Base-by-base conservation (phyloP, 108 stramenopile species). In the Nitzschia inconspicua region DNA sequence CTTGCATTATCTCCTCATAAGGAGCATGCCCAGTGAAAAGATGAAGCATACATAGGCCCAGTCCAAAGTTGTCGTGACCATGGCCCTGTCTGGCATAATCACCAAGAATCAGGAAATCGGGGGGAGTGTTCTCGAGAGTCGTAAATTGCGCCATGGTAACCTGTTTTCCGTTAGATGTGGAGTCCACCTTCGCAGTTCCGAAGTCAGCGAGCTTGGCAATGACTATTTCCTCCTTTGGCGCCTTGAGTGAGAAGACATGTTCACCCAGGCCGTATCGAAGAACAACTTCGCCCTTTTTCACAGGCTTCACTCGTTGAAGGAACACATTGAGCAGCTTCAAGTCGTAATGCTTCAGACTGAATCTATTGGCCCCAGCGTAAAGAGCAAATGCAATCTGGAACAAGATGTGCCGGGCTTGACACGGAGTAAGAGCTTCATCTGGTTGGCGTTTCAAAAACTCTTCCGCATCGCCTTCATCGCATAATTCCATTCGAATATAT, bases 401-500 rank as follows among this genome's bases (percentile, higher is more conserved):
- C 13, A 98, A 62, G 14, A 95, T 40, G 23, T 66, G 59, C 25
- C 72, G 68, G 10, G 93, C 75, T 43, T 81, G 75, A 4, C 34
- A 42, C 5, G 70, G 56, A 40, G 65, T 19, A 13, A 91, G 49
- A 28, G 39, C 31, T 59, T 75, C 75, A 13, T 68, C 67, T 3
- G 85, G 84, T 57, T 78, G 76, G 10, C 65, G 60, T 60, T 91
- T 79, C 2, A 98, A 48, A 60, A 72, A 89, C 25, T 93, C 86
- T 75, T 99, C 98, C 10, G 92, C 66, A 69, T 99, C 98, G 2
- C 96, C 96, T 25, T 85, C 72, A 25, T 64, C 54, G 65, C 98
- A 99, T 3, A 98, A 79, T 54, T 98, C 98, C 97, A 99, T 98
- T n/a, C 94, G 85, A 59, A 96, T 95, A 72, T 91, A 96, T 76